These are phyloP conservation scores for Rhynchosporium graminicola DNA, from an alignment of 2,329 filamentous ascomycete genomes.

Conservation along the genomic window DNA sequence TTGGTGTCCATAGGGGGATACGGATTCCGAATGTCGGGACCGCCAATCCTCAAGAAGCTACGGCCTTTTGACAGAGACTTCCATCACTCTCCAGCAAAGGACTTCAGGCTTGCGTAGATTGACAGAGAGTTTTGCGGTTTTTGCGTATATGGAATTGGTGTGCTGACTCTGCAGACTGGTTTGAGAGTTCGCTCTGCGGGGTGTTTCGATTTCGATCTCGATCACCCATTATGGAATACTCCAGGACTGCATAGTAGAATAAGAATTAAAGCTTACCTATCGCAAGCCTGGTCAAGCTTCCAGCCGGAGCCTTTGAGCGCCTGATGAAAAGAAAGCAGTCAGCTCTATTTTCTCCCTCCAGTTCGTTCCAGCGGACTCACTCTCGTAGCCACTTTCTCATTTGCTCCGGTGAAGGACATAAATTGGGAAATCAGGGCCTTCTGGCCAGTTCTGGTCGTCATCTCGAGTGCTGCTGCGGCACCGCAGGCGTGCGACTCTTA, in stretches of 20 bases:
- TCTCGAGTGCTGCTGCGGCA: slow-evolving; percentile 26
- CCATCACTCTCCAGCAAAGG: no score
- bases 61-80: no score
- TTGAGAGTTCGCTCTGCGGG: neutral
- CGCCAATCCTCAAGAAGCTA: no score
- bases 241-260: slow-evolving; percentile 11
- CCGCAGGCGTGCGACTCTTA: slow-evolving; percentile 7
- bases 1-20: neutral
- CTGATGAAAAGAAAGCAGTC: slow-evolving; percentile 34
- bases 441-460: slow-evolving; percentile 38
- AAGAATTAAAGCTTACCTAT: slow-evolving; percentile 41
- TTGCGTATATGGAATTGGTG: neutral
- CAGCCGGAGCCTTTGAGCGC: slow-evolving; percentile 42
- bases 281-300: slow-evolving; percentile 43
- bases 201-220: slow-evolving; percentile 1
- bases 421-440: slow-evolving; percentile 35
- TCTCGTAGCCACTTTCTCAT: slow-evolving; percentile 36
- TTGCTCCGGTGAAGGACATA: slow-evolving; percentile 39
- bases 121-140: neutral
- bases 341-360: slow-evolving; percentile 23
- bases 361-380: slow-evolving; percentile 32
- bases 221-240: neutral
- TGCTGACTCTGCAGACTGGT: neutral
- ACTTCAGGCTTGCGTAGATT: neutral
- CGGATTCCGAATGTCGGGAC: neutral